Base-by-base conservation (phyloP, 148 eudicot species). In the Spergularia marina region DNA sequence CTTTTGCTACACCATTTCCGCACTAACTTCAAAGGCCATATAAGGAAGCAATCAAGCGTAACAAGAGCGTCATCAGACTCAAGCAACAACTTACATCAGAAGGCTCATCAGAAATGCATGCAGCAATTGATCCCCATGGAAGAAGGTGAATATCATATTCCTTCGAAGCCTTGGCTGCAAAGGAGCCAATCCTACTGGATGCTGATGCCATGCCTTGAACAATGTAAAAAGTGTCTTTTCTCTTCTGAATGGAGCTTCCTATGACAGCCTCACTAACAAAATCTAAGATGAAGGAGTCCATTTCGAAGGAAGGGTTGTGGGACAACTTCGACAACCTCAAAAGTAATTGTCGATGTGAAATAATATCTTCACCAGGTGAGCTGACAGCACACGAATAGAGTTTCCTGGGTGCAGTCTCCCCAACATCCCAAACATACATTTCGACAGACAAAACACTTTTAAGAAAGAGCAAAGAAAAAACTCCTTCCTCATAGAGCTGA, bases 91-190 rank as follows among this genome's bases (percentile, higher is more conserved):
- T 77, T 70, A 82, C 84, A 68, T 82, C 74, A n/a, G 59, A 34
- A 55, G 84, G 77, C 80, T 86, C 84, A 78, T 83, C 85, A 68
- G 99, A 95, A 57, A 95, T 80, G 87, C 96, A 89, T 61, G 94
- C 99, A 55, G 99, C 99, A 74, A 95, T 91, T 25, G 99, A 89
- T 70, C 92, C 96, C 99, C 99, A 95, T 18, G 99, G 99, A 75
- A 95, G 81, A 69, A 95, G 89, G 73, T 91, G 97, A 78, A 92
- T 89, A 81, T 92, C 98, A 83, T 88, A 92, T 78, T 95, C 92
- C 74, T 82, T 89, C 12, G 92, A 85, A 70, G 96, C 97, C 78
- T 82, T 81, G 77, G 87, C 85, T 30, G 97, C 97, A 80, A 95
- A 95, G 73, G 97, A 82, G 83, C 97, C 91, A 70, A 95, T 95